phyloP scores from a whole-genome alignment of 495 filamentous ascomycete genomes.

The Aspergillus nidulans region DNA sequence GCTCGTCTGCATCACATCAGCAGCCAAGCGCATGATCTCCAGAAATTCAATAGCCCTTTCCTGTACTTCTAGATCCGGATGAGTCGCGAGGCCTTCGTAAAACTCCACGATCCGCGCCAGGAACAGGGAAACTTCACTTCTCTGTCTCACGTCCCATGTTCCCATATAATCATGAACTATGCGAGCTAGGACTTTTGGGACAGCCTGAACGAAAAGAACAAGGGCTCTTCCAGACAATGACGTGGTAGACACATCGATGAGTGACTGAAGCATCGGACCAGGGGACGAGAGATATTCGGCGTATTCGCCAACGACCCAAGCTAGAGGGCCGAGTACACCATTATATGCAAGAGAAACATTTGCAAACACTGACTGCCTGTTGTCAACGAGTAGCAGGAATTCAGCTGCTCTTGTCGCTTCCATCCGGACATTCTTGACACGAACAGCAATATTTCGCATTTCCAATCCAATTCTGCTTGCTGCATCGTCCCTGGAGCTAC shows the following conservation, averaged over 20 bases:
- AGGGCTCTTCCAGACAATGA: slow-evolving; percentile 60
- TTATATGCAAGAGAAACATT: slow-evolving; percentile 41
- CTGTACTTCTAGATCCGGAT: slow-evolving; percentile 91
- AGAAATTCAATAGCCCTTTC: slow-evolving; percentile 89
- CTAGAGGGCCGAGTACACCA: slow-evolving; percentile 64
- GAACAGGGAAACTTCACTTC: slow-evolving; percentile 66
- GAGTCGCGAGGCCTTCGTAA: slow-evolving; percentile 68
- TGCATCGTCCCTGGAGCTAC: slow-evolving; percentile 30
- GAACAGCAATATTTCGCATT: slow-evolving; percentile 83
- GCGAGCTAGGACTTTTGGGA: slow-evolving; percentile 75
- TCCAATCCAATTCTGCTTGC: slow-evolving; percentile 75
- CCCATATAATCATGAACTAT: slow-evolving; percentile 49
- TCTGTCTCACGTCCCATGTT: slow-evolving; percentile 60
- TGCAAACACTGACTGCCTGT: slow-evolving; percentile 43
- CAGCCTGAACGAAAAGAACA: slow-evolving; percentile 76
- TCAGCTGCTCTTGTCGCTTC: slow-evolving; percentile 83
- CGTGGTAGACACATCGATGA: slow-evolving; percentile 61
- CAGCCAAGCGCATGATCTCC: slow-evolving; percentile 78
- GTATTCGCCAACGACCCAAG: slow-evolving; percentile 89
- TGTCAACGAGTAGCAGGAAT: slow-evolving; percentile 55
- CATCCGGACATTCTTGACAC: slow-evolving; percentile 72
- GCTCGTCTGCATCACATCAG: slow-evolving; percentile 71
- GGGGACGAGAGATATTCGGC: slow-evolving; percentile 61
- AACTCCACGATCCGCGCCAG: slow-evolving; percentile 76
- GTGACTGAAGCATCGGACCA: slow-evolving; percentile 60